Conservation (phyloP, 202 grass and related monocot species). For the Bolboschoenoplectus hybrid region DNA sequence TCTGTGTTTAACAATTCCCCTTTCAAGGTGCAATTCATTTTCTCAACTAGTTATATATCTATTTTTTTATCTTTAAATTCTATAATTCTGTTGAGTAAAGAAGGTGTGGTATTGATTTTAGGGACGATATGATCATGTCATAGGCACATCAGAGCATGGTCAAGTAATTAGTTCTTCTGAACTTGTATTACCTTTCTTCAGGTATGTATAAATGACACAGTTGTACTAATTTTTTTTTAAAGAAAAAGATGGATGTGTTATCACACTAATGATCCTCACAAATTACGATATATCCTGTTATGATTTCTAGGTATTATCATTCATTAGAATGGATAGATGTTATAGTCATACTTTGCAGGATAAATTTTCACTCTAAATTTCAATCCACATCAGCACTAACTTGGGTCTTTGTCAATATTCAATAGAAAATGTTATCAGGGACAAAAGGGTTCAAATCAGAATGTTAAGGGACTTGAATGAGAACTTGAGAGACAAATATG, state of each 20-base stretch:
- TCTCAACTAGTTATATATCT: conserved; percentile 22
- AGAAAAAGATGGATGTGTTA: neutral
- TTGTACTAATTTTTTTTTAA: neutral
- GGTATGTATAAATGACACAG: conserved; percentile 43
- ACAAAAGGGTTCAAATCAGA: neutral
- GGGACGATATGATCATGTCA: conserved; percentile 92
- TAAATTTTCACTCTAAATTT: conserved; percentile 19
- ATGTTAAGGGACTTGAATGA: conserved; percentile 17
- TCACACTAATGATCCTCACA: neutral
- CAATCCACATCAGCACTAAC: neutral
- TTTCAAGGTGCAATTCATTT: conserved; percentile 63
- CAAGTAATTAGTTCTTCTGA: conserved; percentile 79
- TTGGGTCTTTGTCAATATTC: conserved; percentile 8
- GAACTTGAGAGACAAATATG: neutral
- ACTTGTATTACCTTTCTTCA: conserved; percentile 77
- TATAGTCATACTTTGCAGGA: conserved; percentile 13
- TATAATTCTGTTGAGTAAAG: conserved; percentile 33
- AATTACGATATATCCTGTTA: neutral
- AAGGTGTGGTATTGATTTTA: conserved; percentile 39
- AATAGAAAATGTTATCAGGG: conserved; percentile 28
- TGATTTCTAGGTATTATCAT: conserved; percentile 6
- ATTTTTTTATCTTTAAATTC: neutral
- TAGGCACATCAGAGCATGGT: conserved; percentile 96
- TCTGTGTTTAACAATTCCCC: conserved; percentile 60
- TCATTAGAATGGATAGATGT: neutral